These are phyloP conservation scores for Blastomyces parvus DNA, from an alignment of 2,329 filamentous ascomycete genomes.

Conservation along the genomic window DNA sequence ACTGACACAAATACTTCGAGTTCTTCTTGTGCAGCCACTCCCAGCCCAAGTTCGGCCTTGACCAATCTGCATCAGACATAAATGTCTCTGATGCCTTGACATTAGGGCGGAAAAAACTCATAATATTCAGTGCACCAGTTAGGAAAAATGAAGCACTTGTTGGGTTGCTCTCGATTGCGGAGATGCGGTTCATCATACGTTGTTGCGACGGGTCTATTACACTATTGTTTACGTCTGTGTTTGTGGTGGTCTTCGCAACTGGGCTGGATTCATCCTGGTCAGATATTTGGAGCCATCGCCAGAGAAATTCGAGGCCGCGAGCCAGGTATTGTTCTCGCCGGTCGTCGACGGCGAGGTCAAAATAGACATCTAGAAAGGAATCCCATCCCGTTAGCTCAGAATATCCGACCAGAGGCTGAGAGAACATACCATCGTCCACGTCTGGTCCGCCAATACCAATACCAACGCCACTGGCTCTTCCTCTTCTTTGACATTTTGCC, in stretches of 20 bases:
- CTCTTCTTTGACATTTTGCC: not conserved
- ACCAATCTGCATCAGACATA: not conserved
- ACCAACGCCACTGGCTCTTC: not conserved
- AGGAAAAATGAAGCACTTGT: not conserved
- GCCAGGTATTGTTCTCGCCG: not conserved
- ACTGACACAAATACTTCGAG: not conserved
- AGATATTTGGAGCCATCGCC: not conserved
- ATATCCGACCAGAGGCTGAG: not conserved
- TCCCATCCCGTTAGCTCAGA: not conserved
- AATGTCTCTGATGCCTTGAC: not conserved
- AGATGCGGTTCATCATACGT: not conserved
- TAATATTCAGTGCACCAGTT: not conserved
- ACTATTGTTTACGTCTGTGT: not conserved
- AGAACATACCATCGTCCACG: not conserved
- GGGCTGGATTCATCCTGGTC: not conserved
- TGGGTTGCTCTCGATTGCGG: not conserved
- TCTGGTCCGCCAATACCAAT: not conserved
- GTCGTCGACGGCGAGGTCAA: slow-evolving; percentile 1
- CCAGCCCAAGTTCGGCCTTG: slow-evolving; percentile 2
- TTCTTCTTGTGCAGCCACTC: not conserved
- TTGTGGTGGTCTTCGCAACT: no score
- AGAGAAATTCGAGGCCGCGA: slow-evolving; percentile 4
- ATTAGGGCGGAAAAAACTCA: not conserved
- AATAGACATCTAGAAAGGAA: not conserved
- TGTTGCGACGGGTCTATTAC: not conserved